Conservation (phyloP, 2,329 filamentous ascomycete genomes). For the Raffaelea ambrosiae region DNA sequence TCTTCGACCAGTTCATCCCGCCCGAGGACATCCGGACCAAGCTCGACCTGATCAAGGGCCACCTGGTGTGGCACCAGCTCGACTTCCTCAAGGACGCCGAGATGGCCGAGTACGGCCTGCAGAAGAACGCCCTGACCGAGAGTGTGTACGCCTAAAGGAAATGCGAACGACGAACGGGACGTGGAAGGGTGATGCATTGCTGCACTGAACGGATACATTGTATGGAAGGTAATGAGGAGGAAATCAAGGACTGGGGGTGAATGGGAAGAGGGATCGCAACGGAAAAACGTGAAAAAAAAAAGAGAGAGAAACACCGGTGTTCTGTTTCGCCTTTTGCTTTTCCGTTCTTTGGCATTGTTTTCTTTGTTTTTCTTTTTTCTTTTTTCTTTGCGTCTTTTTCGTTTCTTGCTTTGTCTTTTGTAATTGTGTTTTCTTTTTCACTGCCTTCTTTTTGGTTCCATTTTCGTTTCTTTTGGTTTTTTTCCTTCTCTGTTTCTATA, state of each 20-base stretch:
- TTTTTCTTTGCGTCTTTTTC: neutral
- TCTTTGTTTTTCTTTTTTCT: neutral
- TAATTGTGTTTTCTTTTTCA: neutral
- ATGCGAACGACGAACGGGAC: neutral
- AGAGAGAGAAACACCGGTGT: too few relatives aligned
- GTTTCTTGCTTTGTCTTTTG: neutral
- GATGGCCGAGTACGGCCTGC: constrained; percentile 83
- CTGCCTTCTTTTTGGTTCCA: neutral
- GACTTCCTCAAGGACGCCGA: constrained; percentile 74
- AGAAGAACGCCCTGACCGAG: constrained; percentile 81
- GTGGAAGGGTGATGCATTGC: neutral
- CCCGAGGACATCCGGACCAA: constrained; percentile 65
- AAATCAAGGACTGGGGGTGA: too few relatives aligned
- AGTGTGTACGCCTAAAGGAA: constrained; percentile 62
- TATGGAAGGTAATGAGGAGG: neutral
- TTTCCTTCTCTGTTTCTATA: neutral
- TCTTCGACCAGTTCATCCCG: constrained; percentile 73
- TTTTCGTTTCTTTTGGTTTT: neutral
- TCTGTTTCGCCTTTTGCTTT: neutral
- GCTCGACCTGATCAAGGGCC: constrained; percentile 72
- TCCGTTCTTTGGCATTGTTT: neutral
- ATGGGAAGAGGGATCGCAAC: neutral
- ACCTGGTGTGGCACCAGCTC: constrained; percentile 93
- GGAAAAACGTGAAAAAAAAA: neutral
- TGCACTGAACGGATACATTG: neutral